Evolutionary conservation across 306 rosid species (phyloP).

Genomic region (Cucurbita argyrosperma): DNA sequence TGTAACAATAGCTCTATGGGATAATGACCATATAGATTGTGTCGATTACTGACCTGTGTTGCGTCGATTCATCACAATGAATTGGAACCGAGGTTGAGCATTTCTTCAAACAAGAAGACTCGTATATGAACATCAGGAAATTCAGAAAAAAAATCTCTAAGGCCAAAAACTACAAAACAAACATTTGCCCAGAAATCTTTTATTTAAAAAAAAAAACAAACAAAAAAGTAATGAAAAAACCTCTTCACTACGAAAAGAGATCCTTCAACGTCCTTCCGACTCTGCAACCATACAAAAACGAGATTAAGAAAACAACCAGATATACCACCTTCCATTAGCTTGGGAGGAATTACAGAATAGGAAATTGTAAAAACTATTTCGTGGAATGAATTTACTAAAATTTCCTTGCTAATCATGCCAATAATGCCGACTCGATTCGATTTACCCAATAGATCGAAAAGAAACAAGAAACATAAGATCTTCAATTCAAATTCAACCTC

Average conservation of each 20-base stretch:
- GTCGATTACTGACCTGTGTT: conserved; percentile 46
- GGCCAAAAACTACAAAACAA: neutral
- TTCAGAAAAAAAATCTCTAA: neutral
- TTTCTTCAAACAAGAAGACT: conserved; percentile 32
- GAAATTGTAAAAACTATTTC: neutral
- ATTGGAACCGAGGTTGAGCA: conserved; percentile 76
- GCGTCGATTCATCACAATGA: conserved; percentile 89
- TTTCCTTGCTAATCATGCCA: neutral
- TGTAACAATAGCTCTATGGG: neutral
- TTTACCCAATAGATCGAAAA: neutral
- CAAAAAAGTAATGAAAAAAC: conserved; percentile 14
- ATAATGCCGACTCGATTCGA: neutral
- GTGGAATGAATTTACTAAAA: neutral
- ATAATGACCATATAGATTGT: neutral
- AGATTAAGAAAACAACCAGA: neutral
- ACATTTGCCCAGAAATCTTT: neutral
- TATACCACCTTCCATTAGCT: neutral
- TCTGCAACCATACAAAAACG: conserved; percentile 29
- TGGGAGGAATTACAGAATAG: neutral
- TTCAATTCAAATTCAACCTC: neutral
- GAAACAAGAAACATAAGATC: neutral
- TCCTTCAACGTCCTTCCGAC: conserved; percentile 98
- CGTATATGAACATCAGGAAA: neutral
- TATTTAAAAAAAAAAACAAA: neutral
- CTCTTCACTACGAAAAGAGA: conserved; percentile 95